Evolutionary conservation across 768 basidiomycete species (phyloP), one percentile per base, ranked within the genome.

Genomic region (Kwoniella sp.): DNA sequence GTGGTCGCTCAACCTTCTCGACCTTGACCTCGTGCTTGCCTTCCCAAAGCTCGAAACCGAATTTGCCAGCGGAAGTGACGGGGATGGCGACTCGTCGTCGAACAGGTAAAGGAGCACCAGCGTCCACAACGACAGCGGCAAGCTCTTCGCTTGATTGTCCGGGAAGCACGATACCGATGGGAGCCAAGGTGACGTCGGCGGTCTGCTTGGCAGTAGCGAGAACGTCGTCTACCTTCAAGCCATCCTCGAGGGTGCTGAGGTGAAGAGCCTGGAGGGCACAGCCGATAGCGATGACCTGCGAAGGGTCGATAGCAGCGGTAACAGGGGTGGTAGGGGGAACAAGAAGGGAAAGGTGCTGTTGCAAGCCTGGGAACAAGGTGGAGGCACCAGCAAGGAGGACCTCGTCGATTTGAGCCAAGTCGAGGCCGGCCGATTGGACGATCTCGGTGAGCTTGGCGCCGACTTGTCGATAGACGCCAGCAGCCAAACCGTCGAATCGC

Each of bases 211-310:
- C 62, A 22, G 78, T 65, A 22, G 69, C 61, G 12, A 82, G 70
- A 26, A 81, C 79, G 41, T 77, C 74, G 2, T 75, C 71, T 28
- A 80, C 47, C 56, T 76, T 70, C 52, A 81, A 57, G 17, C 68
- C 73, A 20, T 74, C 65, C 23, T 76, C 71, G 11, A 82, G 68
- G 17, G 70, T 72, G 45, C 75, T 63, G 38, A 83, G 69, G 64
- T 81, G 79, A 4, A 79, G 72, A 7, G 82, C 82, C 60, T 81
- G 79, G 11, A 82, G 75, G 4, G 81, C 82, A 58, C 82, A 80
- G 2, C 83, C 83, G 66, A 82, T 76, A 54, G 83, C 82, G 65
- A 84, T 81, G 58, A 82, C 83, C 70, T 84, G 76, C 38, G 80
- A 76, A 0, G 83, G 81, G 68, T 84, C 83, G 67, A 83, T 75